Base-by-base conservation (phyloP, 805 yeast genomes). In the Saturnispora ahearnii region DNA sequence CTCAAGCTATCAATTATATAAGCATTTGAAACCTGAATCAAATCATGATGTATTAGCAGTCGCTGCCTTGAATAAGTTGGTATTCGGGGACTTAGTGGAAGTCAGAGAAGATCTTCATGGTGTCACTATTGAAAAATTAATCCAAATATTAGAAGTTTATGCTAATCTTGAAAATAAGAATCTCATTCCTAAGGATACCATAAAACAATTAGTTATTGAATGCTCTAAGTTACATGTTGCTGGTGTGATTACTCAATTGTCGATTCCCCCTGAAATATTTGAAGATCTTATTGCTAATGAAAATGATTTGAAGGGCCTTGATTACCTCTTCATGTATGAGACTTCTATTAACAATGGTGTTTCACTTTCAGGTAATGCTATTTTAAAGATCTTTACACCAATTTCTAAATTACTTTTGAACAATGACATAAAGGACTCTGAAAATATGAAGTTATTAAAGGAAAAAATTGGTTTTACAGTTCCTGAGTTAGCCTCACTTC, bases 1-100 rank as follows among this genome's bases (percentile, higher is more conserved):
- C 33, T 55, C 67, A 11, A 60, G 63, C 40, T 67, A 62, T 62
- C 69, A 66, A 45, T 32, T 67, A 12, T 66, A 49, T 43, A 49
- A 57, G 9, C 48, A 53, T 13, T 50, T 50, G 10, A 49, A 49
- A 29, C 51, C 52, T 18, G 31, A 45, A 6, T 32, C 44, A 6
- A 18, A 43, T 5, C 48, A 45, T 9, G 59, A 58, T 37, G 33
- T 40, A 12, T 28, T 55, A 5, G 36, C 50, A 6, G 34, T 47
- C 13, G 53, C 55, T n/a, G 53, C 58, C 5, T 44, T 61, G 36
- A 50, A 55, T 10, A 62, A 62, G 26, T 24, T 62, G 10, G 45
- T 60, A 2, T 12, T 37, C 22, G 65, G 65, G 8, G 65, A 61
- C 38, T 36, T 47, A 3, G 50, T 51, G 3, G 65, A 62, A 45